Evolutionary conservation across 106 monocot species (phyloP).

Genomic region (Dendrobium officinale): DNA sequence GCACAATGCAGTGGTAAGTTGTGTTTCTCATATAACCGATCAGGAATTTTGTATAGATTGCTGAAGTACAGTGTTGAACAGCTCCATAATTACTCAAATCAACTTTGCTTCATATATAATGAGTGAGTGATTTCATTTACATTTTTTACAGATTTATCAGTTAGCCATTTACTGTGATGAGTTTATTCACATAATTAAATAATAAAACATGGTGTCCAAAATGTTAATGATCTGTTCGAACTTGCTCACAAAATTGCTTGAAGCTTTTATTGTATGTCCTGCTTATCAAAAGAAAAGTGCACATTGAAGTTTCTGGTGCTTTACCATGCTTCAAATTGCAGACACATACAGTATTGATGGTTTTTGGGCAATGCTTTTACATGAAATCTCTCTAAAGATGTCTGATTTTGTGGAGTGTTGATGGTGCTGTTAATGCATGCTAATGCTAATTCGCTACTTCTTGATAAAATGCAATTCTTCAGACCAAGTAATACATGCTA

Average conservation of each 20-base stretch:
- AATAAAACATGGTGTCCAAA: neutral
- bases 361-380: neutral
- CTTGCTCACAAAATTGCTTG: neutral
- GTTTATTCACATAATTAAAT: neutral
- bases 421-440: neutral
- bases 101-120: neutral
- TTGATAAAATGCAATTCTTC: no score
- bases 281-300: neutral
- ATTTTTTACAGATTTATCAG: neutral
- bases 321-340: neutral
- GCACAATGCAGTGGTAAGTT: constrained; percentile 82
- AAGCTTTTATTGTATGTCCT: neutral
- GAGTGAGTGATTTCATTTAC: neutral
- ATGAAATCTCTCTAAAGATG: neutral
- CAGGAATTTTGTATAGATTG: neutral
- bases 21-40: neutral
- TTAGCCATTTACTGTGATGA: neutral
- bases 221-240: neutral
- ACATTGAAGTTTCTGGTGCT: constrained; percentile 2
- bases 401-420: neutral
- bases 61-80: neutral
- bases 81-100: neutral
- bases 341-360: neutral
- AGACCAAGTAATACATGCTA: no score
- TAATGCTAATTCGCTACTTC: neutral